A percentile compares a stretch with the other conserved stretches of the same genome.
These are phyloP conservation scores for Phytophthora syringae DNA, from an alignment of 352 stramenopile genomes.

Conservation along the genomic window DNA sequence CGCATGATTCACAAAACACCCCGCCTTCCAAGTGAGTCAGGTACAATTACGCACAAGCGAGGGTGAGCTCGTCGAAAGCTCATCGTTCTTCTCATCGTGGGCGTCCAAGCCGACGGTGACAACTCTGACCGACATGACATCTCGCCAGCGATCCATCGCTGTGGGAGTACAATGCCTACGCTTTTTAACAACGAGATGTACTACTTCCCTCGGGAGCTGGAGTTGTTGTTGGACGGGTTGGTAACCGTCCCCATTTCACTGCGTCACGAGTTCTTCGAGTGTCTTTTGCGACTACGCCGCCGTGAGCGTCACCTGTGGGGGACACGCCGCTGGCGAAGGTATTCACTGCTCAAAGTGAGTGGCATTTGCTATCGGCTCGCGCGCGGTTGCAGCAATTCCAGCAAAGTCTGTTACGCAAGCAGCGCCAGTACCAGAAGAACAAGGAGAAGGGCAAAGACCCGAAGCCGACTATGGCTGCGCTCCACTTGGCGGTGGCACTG, in stretches of 20 bases:
- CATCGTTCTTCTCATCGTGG: slow-evolving; percentile 73
- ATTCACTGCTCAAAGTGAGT: slow-evolving; percentile 97
- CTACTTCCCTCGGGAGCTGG: slow-evolving; percentile 95
- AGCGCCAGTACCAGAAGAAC: slow-evolving; percentile 53
- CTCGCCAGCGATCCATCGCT: slow-evolving; percentile 43
- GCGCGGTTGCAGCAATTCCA: slow-evolving; percentile 89
- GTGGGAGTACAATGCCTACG: slow-evolving; percentile 90
- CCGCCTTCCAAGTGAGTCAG: slow-evolving; percentile 70
- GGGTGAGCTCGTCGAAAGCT: slow-evolving; percentile 83
- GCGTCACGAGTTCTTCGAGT: slow-evolving; percentile 88
- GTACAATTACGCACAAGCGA: slow-evolving; percentile 83
- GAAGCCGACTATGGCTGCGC: slow-evolving; percentile 32
- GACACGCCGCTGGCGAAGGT: slow-evolving; percentile 97
- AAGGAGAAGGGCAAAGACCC: slow-evolving; percentile 44
- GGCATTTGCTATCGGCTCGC: slow-evolving; percentile 90
- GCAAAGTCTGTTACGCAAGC: slow-evolving; percentile 72
- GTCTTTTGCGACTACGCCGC: slow-evolving; percentile 89
- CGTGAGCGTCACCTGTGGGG: slow-evolving; percentile 96
- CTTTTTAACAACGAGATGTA: slow-evolving; percentile 99
- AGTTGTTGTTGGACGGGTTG: slow-evolving; percentile 88
- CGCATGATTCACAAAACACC: slow-evolving; percentile 95
- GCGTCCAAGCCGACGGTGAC: slow-evolving; percentile 5
- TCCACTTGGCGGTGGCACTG: slow-evolving; percentile 61
- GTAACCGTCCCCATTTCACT: slow-evolving; percentile 60
- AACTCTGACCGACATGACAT: slow-evolving; percentile 14